phyloP scores from a whole-genome alignment of 1,284 basidiomycete species.

The Pholiota adiposa region DNA sequence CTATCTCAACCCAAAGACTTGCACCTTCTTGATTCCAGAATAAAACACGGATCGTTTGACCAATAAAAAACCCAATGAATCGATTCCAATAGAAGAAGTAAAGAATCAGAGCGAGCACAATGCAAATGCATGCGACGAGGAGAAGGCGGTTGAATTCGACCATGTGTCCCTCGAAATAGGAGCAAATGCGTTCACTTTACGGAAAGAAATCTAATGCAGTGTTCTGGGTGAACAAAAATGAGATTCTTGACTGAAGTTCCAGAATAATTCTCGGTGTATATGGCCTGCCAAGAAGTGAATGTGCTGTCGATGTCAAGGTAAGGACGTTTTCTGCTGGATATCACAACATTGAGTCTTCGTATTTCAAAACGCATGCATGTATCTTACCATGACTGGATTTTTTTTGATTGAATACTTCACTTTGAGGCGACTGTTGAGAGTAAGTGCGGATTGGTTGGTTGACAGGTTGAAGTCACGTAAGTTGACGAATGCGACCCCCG shows the following conservation, averaged over 20 bases:
- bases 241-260: no score
- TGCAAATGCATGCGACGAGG: constrained; percentile 72
- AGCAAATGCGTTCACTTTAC: no score
- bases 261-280: no score
- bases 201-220: no score
- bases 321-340: background rate
- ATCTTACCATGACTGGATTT: background rate
- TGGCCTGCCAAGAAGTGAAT: background rate
- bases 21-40: constrained; percentile 75
- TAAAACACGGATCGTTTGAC: constrained; percentile 59
- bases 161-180: background rate
- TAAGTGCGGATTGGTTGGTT: background rate
- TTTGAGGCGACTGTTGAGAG: background rate
- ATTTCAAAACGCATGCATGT: background rate
- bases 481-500: no score
- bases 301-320: background rate
- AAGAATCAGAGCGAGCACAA: constrained; percentile 70
- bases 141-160: constrained; percentile 63
- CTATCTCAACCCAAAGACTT: constrained; percentile 80
- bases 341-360: background rate
- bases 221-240: no score
- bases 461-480: background rate
- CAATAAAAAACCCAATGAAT: constrained; percentile 70
- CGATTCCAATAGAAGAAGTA: constrained; percentile 94
- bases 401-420: background rate